A percentile compares a stretch with the other conserved stretches of the same genome.
phyloP scores from a whole-genome alignment of 306 rosid genomes.

The Fragaria nilgerrensis region DNA sequence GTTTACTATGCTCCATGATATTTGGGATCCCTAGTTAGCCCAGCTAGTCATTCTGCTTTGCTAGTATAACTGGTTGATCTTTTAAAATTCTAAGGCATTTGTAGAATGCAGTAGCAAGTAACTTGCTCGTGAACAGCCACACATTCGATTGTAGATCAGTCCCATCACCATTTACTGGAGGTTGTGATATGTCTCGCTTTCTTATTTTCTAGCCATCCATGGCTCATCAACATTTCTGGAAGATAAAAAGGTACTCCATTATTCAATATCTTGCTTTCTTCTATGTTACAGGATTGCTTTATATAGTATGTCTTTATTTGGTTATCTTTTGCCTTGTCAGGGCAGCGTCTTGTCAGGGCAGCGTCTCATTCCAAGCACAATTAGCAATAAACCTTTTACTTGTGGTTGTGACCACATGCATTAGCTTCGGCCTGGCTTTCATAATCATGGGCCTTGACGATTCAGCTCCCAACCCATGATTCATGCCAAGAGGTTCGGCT shows the following conservation, averaged over 20 bases:
- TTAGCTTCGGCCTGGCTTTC: not conserved
- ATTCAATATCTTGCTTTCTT: not conserved
- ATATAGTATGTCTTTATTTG: not conserved
- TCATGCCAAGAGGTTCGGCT: not conserved
- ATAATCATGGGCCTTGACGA: not conserved
- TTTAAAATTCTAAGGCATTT: not conserved
- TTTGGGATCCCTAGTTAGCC: not conserved
- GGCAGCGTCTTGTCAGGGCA: not conserved
- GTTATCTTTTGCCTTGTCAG: not conserved
- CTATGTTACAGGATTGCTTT: not conserved
- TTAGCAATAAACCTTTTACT: not conserved
- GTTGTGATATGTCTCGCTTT: not conserved
- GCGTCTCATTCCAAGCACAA: not conserved
- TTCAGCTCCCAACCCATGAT: not conserved
- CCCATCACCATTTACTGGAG: not conserved
- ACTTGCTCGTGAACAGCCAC: not conserved
- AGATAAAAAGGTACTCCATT: not conserved
- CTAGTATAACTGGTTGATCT: not conserved
- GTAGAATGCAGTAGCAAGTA: not conserved
- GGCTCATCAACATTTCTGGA: not conserved
- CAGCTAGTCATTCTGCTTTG: not conserved
- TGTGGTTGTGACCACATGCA: not conserved
- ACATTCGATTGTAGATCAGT: not conserved
- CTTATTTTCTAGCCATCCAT: not conserved
- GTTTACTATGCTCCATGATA: not conserved